Base-by-base conservation (phyloP, 306 rosid species). In the Glycyrrhiza uralensis region DNA sequence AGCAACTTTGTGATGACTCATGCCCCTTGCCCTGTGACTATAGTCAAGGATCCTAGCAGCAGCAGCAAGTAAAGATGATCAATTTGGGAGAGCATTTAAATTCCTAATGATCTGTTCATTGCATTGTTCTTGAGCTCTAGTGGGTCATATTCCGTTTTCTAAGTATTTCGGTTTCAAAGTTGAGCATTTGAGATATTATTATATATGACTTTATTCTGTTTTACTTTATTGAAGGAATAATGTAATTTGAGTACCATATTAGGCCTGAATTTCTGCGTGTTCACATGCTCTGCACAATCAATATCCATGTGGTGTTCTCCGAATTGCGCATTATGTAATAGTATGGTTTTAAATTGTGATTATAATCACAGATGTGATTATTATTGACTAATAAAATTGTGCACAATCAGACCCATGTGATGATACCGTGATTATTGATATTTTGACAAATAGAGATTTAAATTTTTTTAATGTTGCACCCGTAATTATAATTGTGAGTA, bases 11-110 rank as follows among this genome's bases (percentile, higher is more conserved):
- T 91, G 80, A 65, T 89, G 32, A 59, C 88, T 0, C 79, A 91
- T 69, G 93, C 97, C 41, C 11, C 97, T 38, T 89, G 94, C 82
- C 97, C 97, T 3, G 99, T 95, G 45, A 95, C 96, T 50, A 78
- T 95, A 1, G 93, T 95, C 57, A 95, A 95, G 87, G 97, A 95
- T 28, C 26, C 80, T 1, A 69, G 58, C 77, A 86, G 92, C 85
- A 14, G 56, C 81, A 32, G 32, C 82, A 71, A 65, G 59, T 76
- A 83, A 81, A 51, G 66, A 55, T 63, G 47, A 74, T 55, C 46
- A 38, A 24, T 39, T 17, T 69, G 67, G 36, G 23, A 35, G 29
- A 19, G 38, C 45, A 47, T 76, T 65, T 15, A 29, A 30, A 50
- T 71, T 57, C 44, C 19, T 0, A 28, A 30, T 47, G 30, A 46